These are phyloP conservation scores for Pezicula neosporulosa DNA, from an alignment of 2,329 filamentous ascomycete species.

Conservation along the genomic window DNA sequence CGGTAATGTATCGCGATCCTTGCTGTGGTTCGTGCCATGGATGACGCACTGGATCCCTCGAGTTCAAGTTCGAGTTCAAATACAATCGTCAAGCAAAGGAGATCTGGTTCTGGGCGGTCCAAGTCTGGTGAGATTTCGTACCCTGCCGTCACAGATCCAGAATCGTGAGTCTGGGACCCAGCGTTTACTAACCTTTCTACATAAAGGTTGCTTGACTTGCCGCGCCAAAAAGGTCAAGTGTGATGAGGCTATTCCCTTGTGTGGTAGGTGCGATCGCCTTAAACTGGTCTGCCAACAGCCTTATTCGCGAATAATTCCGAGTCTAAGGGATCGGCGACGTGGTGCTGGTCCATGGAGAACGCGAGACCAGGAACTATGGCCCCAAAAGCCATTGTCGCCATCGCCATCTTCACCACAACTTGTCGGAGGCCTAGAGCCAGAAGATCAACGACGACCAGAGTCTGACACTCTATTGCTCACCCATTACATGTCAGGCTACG, in stretches of 20 bases:
- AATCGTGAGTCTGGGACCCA: background rate
- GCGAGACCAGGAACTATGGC: background rate
- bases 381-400: background rate
- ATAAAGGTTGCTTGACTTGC: constrained; percentile 7
- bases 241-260: background rate
- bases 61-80: background rate
- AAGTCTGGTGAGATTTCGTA: background rate
- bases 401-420: background rate
- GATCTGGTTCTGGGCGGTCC: background rate
- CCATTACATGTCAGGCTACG: background rate
- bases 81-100: background rate
- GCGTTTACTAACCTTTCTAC: background rate
- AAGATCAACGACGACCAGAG: background rate
- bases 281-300: constrained; percentile 6
- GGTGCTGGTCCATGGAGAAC: background rate
- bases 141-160: too few relatives aligned
- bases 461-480: background rate
- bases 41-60: background rate
- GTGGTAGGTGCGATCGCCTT: background rate
- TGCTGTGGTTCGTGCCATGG: background rate
- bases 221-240: constrained; percentile 9
- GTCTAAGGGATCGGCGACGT: background rate
- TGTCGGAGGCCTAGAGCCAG: background rate
- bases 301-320: constrained; percentile 1
- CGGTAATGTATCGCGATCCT: too few relatives aligned